Evolutionary conservation across 108 stramenopile species (phyloP).

Genomic region (Skeletonema costatum): DNA sequence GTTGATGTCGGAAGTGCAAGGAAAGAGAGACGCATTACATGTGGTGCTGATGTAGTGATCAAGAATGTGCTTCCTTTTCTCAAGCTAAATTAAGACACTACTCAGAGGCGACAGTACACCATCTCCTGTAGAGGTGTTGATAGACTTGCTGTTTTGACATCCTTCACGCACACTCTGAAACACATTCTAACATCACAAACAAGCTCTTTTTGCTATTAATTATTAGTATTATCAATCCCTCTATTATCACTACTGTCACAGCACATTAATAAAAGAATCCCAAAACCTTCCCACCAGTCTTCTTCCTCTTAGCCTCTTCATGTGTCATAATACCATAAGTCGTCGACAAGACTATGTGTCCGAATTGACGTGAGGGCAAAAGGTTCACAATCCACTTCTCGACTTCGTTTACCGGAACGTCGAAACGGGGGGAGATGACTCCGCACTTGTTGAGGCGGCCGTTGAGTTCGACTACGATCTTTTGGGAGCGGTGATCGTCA

Average conservation of each 20-base stretch:
- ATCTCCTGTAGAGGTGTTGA: too few species aligned
- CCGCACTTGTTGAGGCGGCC: slow-evolving; percentile 99
- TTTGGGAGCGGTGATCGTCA: slow-evolving; percentile 99
- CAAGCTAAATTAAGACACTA: too few species aligned
- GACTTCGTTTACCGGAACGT: slow-evolving; percentile 87
- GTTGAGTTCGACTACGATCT: slow-evolving; percentile 98
- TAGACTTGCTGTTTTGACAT: too few species aligned
- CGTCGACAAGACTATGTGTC: slow-evolving; percentile 97
- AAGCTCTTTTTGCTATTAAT: slow-evolving; percentile 3
- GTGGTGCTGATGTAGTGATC: too few species aligned
- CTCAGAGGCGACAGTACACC: too few species aligned
- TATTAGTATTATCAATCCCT: background rate
- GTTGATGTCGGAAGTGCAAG: too few species aligned
- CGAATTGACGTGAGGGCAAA: slow-evolving; percentile 98
- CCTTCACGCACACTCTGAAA: too few species aligned
- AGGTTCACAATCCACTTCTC: slow-evolving; percentile 99
- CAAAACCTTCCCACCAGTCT: slow-evolving; percentile 99
- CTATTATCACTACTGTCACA: background rate
- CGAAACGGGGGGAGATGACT: slow-evolving; percentile 98
- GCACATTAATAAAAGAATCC: slow-evolving; percentile 97
- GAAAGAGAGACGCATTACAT: too few species aligned
- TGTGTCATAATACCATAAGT: slow-evolving; percentile 99
- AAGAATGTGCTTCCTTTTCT: too few species aligned
- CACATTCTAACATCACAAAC: background rate
- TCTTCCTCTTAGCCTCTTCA: slow-evolving; percentile 99